Conservation (phyloP, 2,329 filamentous ascomycete genomes). For the Nigrospora osmanthi region DNA sequence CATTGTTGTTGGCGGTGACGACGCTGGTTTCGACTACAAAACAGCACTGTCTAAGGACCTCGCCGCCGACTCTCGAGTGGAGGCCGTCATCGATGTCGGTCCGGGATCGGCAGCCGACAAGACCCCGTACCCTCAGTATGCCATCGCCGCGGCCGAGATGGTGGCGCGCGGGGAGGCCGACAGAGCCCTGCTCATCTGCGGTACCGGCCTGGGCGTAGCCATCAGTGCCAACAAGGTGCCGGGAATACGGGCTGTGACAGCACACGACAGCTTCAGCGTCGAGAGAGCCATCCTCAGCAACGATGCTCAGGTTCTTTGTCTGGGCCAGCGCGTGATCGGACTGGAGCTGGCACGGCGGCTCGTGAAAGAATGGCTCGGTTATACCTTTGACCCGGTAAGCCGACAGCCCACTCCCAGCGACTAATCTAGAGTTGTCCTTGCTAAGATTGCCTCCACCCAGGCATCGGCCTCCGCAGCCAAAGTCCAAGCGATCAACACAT, state of each 20-base stretch:
- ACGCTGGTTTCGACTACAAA: slow-evolving; percentile 71
- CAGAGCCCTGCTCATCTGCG: slow-evolving; percentile 72
- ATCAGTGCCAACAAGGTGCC: slow-evolving; percentile 78
- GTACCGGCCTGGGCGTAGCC: slow-evolving; percentile 75
- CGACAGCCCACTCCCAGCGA: neutral
- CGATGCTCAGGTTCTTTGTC: slow-evolving; percentile 75
- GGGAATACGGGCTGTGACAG: slow-evolving; percentile 72
- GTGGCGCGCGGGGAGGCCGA: slow-evolving; percentile 56
- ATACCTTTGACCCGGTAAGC: slow-evolving; percentile 62
- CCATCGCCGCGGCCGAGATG: slow-evolving; percentile 58
- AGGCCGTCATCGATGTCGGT: slow-evolving; percentile 63
- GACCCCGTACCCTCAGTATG: slow-evolving; percentile 71
- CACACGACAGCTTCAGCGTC: slow-evolving; percentile 75
- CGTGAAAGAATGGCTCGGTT: slow-evolving; percentile 70
- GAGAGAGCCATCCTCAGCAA: slow-evolving; percentile 76
- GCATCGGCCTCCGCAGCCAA: slow-evolving; percentile 6
- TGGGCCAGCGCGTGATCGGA: slow-evolving; percentile 74
- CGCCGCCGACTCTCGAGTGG: slow-evolving; percentile 54
- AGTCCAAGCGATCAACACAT: slow-evolving; percentile 7
- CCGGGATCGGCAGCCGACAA: slow-evolving; percentile 57
- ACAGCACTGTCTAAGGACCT: slow-evolving; percentile 64
- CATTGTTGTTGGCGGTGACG: slow-evolving; percentile 24
- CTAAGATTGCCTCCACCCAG: neutral
- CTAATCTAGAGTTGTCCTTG: neutral
- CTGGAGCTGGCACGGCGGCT: slow-evolving; percentile 68